Conservation (phyloP, 768 basidiomycete species). For the Tulasnella sp. region DNA sequence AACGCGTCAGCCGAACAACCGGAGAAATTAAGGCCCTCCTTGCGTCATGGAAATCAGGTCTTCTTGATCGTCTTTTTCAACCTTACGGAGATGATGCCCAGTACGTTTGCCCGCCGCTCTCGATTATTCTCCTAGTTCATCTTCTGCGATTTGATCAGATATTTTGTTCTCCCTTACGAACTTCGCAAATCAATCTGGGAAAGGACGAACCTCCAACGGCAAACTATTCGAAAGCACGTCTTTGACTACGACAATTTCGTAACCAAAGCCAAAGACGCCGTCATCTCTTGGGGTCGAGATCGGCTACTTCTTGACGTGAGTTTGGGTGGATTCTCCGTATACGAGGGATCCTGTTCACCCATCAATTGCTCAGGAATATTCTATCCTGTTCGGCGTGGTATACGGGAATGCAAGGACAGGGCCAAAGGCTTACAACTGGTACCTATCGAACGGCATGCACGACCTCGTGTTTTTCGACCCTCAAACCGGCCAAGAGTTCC, state of each 20-base stretch:
- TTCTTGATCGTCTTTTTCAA: background rate
- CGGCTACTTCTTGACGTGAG: background rate
- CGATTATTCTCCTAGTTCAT: background rate
- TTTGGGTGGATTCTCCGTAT: no score
- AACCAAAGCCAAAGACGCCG: slow-evolving; percentile 5
- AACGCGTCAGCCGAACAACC: background rate
- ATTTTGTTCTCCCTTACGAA: background rate
- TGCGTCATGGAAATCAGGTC: background rate
- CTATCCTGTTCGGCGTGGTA: background rate
- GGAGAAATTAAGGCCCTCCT: background rate
- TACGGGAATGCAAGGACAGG: background rate
- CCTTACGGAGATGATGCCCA: background rate
- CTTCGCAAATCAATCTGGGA: background rate
- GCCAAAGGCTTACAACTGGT: slow-evolving; percentile 11
- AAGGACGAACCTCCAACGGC: background rate
- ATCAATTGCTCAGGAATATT: background rate
- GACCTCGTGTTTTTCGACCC: background rate
- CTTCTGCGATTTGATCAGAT: background rate
- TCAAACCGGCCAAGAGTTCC: background rate
- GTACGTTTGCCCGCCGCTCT: background rate
- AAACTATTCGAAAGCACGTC: background rate
- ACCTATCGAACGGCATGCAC: background rate
- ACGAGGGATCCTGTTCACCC: background rate
- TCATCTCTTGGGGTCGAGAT: background rate
- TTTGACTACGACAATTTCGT: slow-evolving; percentile 18